Evolutionary conservation across 2,329 filamentous ascomycete genomes (phyloP), one percentile per base, ranked within the genome.

Genomic region (Aureobasidium leucospermi): DNA sequence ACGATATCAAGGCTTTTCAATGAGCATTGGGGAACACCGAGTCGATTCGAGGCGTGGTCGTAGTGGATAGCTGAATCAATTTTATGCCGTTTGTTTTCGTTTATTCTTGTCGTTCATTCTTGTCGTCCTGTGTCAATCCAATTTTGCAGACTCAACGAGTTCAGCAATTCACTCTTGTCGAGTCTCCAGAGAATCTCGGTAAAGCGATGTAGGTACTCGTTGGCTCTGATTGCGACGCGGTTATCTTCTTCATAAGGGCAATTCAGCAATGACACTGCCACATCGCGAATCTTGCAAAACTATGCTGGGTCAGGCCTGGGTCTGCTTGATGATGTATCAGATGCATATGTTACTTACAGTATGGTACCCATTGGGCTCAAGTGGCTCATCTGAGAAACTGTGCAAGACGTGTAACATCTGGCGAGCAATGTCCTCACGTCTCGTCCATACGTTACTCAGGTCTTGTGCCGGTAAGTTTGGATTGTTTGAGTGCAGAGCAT

Each of bases 1-100:
- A 71, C 73, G 29, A 75, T 75, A 65, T 63, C 47, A 36, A 66
- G 64, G 29, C 62, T 76, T 11, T 72, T 76, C 45, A 66, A 73
- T 59, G 67, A 65, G 32, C 63, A 75, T 47, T 63, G 67, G 23
- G 65, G 46, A 65, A 59, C 67, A 1, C 62, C 61, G 2, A 66
- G 65, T 42, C 64, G 59, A 29, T 69, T 63, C 43, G 67, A 69
- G 16, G 47, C 47, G 10, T 36, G 11, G 31, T 31, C 23, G 9
- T n/a, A 32, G 45, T 23, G 36, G 36, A 38, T 38, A 38, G 23
- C 23, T 23, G 23, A 23, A 23, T 23, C 23, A 23, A 23, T 23
- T 23, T 23, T 23, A 23, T 23, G 23, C 23, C 23, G 23, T 23
- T 23, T 23, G 23, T 23, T 23, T 23, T 23, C 23, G 23, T 23